Percentiles rank a stretch among this genome's conserved stretches.
Conservation (phyloP, 306 rosid species). For the Albizia julibrissin region DNA sequence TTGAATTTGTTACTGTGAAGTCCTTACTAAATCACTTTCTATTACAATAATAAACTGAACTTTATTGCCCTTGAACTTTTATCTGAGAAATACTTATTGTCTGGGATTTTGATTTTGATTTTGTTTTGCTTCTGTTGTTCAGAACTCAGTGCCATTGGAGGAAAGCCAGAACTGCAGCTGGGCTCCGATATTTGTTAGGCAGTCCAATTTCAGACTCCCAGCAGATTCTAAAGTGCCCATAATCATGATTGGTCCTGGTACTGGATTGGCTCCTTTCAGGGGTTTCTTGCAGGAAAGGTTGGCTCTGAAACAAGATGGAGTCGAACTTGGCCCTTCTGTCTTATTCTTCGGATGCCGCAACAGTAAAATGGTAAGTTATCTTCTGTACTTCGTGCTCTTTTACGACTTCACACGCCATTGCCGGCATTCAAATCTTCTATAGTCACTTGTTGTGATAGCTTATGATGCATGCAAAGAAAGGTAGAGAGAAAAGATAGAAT, state of each 20-base stretch:
- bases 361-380: slow-evolving; percentile 66
- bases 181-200: slow-evolving; percentile 94
- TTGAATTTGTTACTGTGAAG: slow-evolving; percentile 15
- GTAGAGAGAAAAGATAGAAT: not conserved
- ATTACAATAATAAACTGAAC: not conserved
- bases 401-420: not conserved
- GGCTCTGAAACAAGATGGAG: slow-evolving; percentile 74
- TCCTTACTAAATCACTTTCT: slow-evolving; percentile 4
- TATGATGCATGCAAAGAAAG: not conserved
- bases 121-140: too few relatives aligned
- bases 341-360: slow-evolving; percentile 95
- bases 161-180: slow-evolving; percentile 76
- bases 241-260: slow-evolving; percentile 98
- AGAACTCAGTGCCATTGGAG: slow-evolving; percentile 78
- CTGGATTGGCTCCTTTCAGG: slow-evolving; percentile 99
- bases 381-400: slow-evolving; percentile 10
- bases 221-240: slow-evolving; percentile 75
- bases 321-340: slow-evolving; percentile 73
- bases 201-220: slow-evolving; percentile 93
- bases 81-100: not conserved
- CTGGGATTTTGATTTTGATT: not conserved
- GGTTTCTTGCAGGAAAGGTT: slow-evolving; percentile 98
- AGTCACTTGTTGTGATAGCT: not conserved
- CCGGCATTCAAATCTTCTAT: not conserved
- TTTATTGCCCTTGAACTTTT: not conserved